Conservation (phyloP, 129 eudicot genomes). For the Tagetes patula region DNA sequence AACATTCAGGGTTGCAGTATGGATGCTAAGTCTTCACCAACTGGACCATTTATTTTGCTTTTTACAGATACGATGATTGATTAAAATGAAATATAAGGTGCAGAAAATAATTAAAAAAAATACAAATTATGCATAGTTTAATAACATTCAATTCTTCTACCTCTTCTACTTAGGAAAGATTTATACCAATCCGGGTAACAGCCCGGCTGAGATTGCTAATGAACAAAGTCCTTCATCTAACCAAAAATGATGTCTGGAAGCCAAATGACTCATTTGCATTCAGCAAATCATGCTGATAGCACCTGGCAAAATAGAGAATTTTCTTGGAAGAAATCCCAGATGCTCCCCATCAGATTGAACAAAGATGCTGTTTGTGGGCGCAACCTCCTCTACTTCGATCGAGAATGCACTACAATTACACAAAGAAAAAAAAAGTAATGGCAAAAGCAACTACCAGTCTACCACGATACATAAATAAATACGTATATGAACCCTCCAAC, state of each 20-base stretch:
- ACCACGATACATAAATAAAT: not conserved
- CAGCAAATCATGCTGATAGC: slow-evolving; percentile 76
- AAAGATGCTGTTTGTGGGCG: slow-evolving; percentile 43
- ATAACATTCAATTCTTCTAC: not conserved
- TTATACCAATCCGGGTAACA: not conserved
- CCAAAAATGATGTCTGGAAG: slow-evolving; percentile 1
- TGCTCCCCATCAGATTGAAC: slow-evolving; percentile 95
- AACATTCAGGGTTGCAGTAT: not conserved
- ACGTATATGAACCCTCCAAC: not conserved
- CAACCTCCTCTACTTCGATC: slow-evolving; percentile 76
- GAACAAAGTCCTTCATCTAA: slow-evolving; percentile 7
- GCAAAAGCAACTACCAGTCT: not conserved
- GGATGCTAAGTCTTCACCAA: not conserved
- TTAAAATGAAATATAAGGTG: not conserved
- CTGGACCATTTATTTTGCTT: not conserved
- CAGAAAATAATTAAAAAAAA: not conserved
- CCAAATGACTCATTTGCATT: slow-evolving; percentile 16
- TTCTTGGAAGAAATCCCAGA: slow-evolving; percentile 93
- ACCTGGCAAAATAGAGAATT: slow-evolving; percentile 68
- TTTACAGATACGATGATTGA: not conserved
- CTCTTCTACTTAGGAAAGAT: not conserved
- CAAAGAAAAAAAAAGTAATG: not conserved
- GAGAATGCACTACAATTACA: slow-evolving; percentile 58
- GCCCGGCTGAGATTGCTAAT: slow-evolving; percentile 18
- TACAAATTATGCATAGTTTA: not conserved